Evolutionary conservation across 768 basidiomycete species (phyloP), one percentile per base, ranked within the genome.

Genomic region (Nidula microcarpa): DNA sequence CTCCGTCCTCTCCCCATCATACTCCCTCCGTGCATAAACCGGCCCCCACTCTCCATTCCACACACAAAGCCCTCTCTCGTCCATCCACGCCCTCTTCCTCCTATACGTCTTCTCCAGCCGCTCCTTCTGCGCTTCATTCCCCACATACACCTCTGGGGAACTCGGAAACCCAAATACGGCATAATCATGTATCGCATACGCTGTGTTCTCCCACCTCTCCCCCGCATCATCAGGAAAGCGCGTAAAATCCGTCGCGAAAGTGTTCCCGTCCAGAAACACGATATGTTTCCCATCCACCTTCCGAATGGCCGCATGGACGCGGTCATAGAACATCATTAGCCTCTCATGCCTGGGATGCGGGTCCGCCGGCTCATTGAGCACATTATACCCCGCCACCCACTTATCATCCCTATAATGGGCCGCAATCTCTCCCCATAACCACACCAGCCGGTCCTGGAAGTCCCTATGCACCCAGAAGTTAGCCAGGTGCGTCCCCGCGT

Each of bases 21-120:
- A 82, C 46, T 84, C 75, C 63, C 67, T 67, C 54, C 86, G 71
- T 1, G 85, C 86, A 60, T 91, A 92, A 13, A 92, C 89, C 1
- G 89, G 89, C 6, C 91, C 91, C 79, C 86, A 91, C 67, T 90
- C 89, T 5, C 91, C 89, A 60, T 89, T 87, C 87, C 85, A 85
- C n/a, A 87, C 85, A 52, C 84, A 85, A 30, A 86, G 68, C 0
- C 78, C 77, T 13, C 73, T 71, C 59, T 80, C 69, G 57, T 87
- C 82, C 82, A 88, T 87, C 85, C 86, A 91, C 55, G 81, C 75
- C 43, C 86, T 73, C 68, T 92, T 91, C 67, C 81, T 79, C 61
- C 83, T 75, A 60, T 86, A 91, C 49, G 79, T 83, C 53, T 74
- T 70, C 56, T 65, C 63, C 57, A 89, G 51, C 39, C 80, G 64